Base-by-base conservation (phyloP, 1,139 yeast species). In the Yamadazyma dendronema region DNA sequence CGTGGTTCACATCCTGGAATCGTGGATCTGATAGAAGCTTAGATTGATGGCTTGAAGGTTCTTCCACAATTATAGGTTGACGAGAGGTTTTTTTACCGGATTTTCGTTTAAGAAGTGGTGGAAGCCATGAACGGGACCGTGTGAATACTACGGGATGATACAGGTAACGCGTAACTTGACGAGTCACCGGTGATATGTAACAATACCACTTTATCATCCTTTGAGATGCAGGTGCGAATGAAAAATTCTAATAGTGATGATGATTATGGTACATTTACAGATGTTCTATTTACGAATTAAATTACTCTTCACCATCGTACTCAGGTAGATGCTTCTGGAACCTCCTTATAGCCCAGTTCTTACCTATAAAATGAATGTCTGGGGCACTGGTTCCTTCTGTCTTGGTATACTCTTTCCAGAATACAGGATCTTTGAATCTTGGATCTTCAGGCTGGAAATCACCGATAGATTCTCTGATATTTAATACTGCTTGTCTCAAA, bases 281-380 rank as follows among this genome's bases (percentile, higher is more conserved):
- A 24, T 24, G n/a, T 24, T 23, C 34, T 31, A 31, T 24, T 6
- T 31, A 31, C 34, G n/a, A n/a, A n/a, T n/a, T n/a, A n/a, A 31
- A 28, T 17, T 33, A 27, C n/a, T 33, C 26, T 10, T 27, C 11
- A 25, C 49, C 59, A 21, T 57, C 57, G 41, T 53, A 65, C 33
- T 70, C 75, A 1, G 74, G 71, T 34, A 81, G 65, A 48, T 77
- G 77, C 35, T 67, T 67, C 53, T 84, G 94, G 31, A 81, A 69
- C 48, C 87, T 69, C 55, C 75, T 77, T 17, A 83, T 74, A 2
- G 95, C 95, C 92, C 94, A 84, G 53, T 84, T 84, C 52, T 79
- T 65, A 2, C 95, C 95, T 15, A 83, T 68, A 45, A 84, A 84
- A 46, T 78, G 61, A 24, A 84, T 76, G 39, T 79, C 84, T 1